Evolutionary conservation across 345 rosid species (phyloP).

Genomic region (Gossypium bickii): DNA sequence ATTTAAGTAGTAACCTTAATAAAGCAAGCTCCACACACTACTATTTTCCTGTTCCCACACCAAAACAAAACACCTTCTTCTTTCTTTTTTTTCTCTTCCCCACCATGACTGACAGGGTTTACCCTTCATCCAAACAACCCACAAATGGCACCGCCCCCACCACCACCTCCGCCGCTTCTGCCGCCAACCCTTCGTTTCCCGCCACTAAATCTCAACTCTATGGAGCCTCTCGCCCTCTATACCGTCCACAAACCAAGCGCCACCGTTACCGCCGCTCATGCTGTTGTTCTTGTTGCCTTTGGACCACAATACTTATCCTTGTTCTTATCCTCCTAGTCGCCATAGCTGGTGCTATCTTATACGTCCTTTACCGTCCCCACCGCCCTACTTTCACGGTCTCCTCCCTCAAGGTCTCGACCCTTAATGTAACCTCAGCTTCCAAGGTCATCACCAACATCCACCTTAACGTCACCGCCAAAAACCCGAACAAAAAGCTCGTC

Average conservation of each 20-base stretch:
- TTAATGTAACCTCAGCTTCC: constrained; percentile 54
- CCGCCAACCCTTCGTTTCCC: constrained; percentile 47
- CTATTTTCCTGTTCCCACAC: neutral
- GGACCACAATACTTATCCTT: constrained; percentile 43
- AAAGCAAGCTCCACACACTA: neutral
- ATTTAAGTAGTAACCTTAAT: neutral
- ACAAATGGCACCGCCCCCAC: constrained; percentile 23
- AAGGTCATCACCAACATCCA: constrained; percentile 48
- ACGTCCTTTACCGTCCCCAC: constrained; percentile 75
- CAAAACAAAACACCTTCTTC: neutral
- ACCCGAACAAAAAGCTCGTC: constrained; percentile 74
- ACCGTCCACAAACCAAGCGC: constrained; percentile 60
- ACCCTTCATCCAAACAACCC: constrained; percentile 57
- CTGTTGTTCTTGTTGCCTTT: constrained; percentile 60
- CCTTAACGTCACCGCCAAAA: constrained; percentile 58
- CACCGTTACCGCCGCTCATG: constrained; percentile 45
- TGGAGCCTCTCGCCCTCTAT: constrained; percentile 64
- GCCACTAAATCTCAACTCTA: constrained; percentile 66
- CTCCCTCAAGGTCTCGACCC: constrained; percentile 47
- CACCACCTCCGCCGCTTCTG: constrained; percentile 13
- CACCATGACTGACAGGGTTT: constrained; percentile 57
- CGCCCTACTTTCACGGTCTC: constrained; percentile 65
- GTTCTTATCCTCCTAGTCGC: constrained; percentile 46
- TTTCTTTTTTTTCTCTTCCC: neutral
- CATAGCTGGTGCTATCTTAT: constrained; percentile 42